phyloP scores from a whole-genome alignment of 2,329 filamentous ascomycete genomes.

The Furcasterigmium furcatum region DNA sequence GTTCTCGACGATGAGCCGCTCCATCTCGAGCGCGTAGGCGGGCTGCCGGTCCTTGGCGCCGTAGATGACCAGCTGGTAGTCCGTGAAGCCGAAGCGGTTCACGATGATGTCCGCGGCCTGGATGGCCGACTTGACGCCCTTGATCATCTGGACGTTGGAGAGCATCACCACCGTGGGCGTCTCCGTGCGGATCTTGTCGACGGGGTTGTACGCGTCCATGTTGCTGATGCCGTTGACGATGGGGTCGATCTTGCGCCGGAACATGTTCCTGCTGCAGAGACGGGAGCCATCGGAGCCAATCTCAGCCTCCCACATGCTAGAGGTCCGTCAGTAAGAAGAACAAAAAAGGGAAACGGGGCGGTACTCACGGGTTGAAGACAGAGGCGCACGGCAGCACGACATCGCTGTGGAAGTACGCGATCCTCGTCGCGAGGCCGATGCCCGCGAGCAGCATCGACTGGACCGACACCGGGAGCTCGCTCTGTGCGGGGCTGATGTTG shows the following conservation, averaged over 20 bases:
- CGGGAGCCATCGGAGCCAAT: conserved; percentile 56
- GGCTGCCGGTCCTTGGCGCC: conserved; percentile 62
- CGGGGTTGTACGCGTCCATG: conserved; percentile 59
- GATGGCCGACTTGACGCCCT: conserved; percentile 63
- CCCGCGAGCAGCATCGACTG: conserved; percentile 43
- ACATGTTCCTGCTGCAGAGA: conserved; percentile 53
- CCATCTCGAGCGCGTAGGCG: conserved; percentile 56
- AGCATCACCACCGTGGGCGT: conserved; percentile 63
- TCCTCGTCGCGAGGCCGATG: conserved; percentile 42
- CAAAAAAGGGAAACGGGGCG: background rate
- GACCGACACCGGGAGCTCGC: conserved; percentile 43
- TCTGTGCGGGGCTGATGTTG: conserved; percentile 45
- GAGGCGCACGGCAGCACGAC: conserved; percentile 54
- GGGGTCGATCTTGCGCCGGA: conserved; percentile 58
- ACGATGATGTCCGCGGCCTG: conserved; percentile 63
- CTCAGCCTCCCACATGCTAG: conserved; percentile 55
- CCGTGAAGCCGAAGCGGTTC: conserved; percentile 63
- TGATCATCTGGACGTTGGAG: conserved; percentile 57
- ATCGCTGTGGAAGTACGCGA: conserved; percentile 52
- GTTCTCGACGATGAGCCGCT: conserved; percentile 54
- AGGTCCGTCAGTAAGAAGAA: background rate
- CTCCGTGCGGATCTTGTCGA: conserved; percentile 55
- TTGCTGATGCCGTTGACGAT: conserved; percentile 64
- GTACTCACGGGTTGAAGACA: conserved; percentile 52
- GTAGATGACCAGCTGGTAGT: conserved; percentile 61